phyloP scores from a whole-genome alignment of 2,329 filamentous ascomycete species.

The Diplocarpon mali region DNA sequence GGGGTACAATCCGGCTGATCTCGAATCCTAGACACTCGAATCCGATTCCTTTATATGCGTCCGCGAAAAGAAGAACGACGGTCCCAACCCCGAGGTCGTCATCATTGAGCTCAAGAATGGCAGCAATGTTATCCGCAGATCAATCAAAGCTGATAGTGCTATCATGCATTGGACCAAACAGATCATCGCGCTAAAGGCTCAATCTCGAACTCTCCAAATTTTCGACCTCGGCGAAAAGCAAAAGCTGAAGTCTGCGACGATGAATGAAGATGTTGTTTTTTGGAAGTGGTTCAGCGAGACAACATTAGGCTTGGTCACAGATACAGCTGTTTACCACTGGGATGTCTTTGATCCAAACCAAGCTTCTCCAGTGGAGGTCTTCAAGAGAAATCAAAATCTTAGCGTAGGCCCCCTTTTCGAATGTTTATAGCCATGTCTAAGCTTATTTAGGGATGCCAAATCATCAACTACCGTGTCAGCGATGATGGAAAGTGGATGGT shows the following conservation, averaged over 20 bases:
- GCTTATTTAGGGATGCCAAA: conserved; percentile 74
- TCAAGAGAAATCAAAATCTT: conserved; percentile 87
- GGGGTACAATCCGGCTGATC: conserved; percentile 7
- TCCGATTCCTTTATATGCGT: conserved; percentile 95
- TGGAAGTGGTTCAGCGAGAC: conserved; percentile 98
- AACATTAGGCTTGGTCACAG: conserved; percentile 81
- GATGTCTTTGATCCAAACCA: conserved; percentile 83
- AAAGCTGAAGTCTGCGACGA: conserved; percentile 92
- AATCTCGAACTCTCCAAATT: conserved; percentile 89
- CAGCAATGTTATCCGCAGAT: conserved; percentile 88
- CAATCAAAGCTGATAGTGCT: conserved; percentile 98
- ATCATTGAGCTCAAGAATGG: conserved; percentile 96
- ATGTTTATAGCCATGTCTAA: conserved; percentile 1
- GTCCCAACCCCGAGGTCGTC: conserved; percentile 82
- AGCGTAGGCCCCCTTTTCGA: conserved; percentile 45
- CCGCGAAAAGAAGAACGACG: conserved; percentile 81
- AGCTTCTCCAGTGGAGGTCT: conserved; percentile 74
- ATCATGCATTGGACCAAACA: conserved; percentile 98
- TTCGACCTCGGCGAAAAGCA: conserved; percentile 89
- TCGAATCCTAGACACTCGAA: conserved; percentile 71
- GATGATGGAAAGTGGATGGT: conserved; percentile 97
- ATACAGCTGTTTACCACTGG: conserved; percentile 91
- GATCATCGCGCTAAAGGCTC: conserved; percentile 93
- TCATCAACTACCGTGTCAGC: conserved; percentile 98
- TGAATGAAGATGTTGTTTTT: conserved; percentile 96